Evolutionary conservation across 2,329 filamentous ascomycete genomes (phyloP).

Genomic region (Xylariaceae sp.): DNA sequence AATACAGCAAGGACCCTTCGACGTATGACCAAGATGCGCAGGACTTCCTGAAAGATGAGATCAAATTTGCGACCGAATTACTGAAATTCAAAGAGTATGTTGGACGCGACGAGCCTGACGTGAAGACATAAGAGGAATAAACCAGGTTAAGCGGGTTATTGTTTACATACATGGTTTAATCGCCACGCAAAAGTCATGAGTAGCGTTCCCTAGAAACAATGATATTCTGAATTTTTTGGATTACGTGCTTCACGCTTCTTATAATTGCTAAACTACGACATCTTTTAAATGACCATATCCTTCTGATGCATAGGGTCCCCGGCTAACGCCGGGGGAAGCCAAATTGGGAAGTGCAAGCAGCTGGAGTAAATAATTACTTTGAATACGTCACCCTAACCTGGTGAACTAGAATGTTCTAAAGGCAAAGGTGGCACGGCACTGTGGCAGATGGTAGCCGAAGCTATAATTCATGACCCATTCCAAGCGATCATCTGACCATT

Average conservation of each 20-base stretch:
- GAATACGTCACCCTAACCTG: too few relatives aligned
- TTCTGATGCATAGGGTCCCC: too few relatives aligned
- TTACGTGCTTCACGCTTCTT: too few relatives aligned
- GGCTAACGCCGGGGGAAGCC: too few relatives aligned
- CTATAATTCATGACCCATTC: background rate
- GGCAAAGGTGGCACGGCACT: too few relatives aligned
- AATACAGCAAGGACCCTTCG: conserved; percentile 81
- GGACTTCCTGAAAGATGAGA: conserved; percentile 90
- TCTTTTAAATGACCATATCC: too few relatives aligned
- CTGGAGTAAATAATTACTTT: too few relatives aligned
- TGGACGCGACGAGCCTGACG: conserved; percentile 90
- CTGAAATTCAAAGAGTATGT: conserved; percentile 94
- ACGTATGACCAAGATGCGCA: conserved; percentile 85
- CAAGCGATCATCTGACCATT: conserved; percentile 9
- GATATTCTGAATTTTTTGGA: too few relatives aligned
- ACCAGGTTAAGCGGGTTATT: background rate
- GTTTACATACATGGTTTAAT: background rate
- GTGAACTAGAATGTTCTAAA: background rate
- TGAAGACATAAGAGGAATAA: conserved; percentile 76
- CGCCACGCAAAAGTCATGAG: conserved; percentile 13
- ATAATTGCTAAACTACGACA: too few relatives aligned
- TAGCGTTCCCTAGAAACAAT: conserved; percentile 19
- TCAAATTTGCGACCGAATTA: conserved; percentile 81
- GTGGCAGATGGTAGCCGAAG: too few relatives aligned
- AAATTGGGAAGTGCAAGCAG: too few relatives aligned